Evolutionary conservation across 2,329 filamentous ascomycete species (phyloP).

Genomic region (Alternaria rosae): DNA sequence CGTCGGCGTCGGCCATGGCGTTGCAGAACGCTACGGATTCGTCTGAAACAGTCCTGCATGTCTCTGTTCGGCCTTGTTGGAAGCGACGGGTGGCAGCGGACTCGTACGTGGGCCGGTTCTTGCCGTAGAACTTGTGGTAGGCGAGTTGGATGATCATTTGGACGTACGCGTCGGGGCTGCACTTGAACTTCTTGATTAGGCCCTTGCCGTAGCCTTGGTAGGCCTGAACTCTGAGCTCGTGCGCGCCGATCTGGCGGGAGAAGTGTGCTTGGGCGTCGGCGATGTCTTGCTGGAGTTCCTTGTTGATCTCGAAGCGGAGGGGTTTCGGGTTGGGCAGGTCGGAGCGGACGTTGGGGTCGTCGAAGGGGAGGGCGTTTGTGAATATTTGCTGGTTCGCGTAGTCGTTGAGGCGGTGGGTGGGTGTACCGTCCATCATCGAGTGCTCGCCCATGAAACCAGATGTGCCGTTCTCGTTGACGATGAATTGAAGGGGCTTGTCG

Average conservation of each 20-base stretch:
- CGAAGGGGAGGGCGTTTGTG: slow-evolving; percentile 91
- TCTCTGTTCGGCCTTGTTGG: slow-evolving; percentile 96
- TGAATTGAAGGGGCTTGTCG: slow-evolving; percentile 98
- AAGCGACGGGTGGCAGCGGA: slow-evolving; percentile 93
- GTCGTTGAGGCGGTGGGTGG: slow-evolving; percentile 96
- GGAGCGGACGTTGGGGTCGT: slow-evolving; percentile 77
- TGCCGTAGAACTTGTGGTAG: slow-evolving; percentile 99
- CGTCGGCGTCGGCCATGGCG: slow-evolving; percentile 76
- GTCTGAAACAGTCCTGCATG: slow-evolving; percentile 89
- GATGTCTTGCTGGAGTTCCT: slow-evolving; percentile 78
- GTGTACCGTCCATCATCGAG: slow-evolving; percentile 99
- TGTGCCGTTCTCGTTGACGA: slow-evolving; percentile 97
- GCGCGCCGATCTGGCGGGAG: slow-evolving; percentile 78
- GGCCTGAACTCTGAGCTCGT: slow-evolving; percentile 91
- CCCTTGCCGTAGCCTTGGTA: slow-evolving; percentile 99
- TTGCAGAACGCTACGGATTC: slow-evolving; percentile 90
- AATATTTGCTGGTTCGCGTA: slow-evolving; percentile 92
- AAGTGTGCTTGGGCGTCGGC: slow-evolving; percentile 82
- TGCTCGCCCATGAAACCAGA: slow-evolving; percentile 98
- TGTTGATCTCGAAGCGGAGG: slow-evolving; percentile 79
- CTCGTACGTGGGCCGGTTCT: slow-evolving; percentile 97
- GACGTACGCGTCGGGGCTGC: slow-evolving; percentile 95
- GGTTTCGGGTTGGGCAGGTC: slow-evolving; percentile 81
- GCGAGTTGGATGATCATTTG: slow-evolving; percentile 99
- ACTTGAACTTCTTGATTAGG: slow-evolving; percentile 99